Percentiles rank a stretch among this genome's conserved stretches.
phyloP scores from a whole-genome alignment of 768 basidiomycete genomes.

The Suillus americanus region DNA sequence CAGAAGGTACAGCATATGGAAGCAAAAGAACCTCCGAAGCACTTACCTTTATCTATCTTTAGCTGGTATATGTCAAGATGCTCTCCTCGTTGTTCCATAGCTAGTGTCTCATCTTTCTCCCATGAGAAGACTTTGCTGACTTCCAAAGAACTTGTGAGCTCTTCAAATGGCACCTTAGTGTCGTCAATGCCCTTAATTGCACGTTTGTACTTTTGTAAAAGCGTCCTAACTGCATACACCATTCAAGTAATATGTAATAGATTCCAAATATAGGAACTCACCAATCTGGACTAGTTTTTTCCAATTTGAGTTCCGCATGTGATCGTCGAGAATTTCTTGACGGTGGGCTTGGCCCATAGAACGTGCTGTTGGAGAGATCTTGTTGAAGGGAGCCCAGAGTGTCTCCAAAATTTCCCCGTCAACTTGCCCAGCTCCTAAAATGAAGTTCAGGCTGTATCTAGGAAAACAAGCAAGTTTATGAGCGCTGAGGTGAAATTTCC shows the following conservation, averaged over 20 bases:
- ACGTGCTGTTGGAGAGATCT: too few relatives aligned
- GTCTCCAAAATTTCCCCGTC: conserved; percentile 34
- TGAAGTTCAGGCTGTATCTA: conserved; percentile 6
- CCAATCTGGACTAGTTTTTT: too few relatives aligned
- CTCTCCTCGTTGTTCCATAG: neutral
- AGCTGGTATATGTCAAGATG: conserved; percentile 5
- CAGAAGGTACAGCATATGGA: neutral
- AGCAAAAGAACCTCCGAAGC: neutral
- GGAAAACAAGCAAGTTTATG: too few relatives aligned
- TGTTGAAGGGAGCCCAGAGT: conserved; percentile 15
- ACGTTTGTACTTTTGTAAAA: too few relatives aligned
- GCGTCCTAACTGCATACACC: too few relatives aligned
- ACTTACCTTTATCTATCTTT: conserved; percentile 7
- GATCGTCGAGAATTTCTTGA: too few relatives aligned
- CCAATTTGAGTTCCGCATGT: too few relatives aligned
- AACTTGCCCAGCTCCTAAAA: conserved; percentile 24
- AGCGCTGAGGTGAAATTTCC: conserved; percentile 27
- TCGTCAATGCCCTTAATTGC: conserved; percentile 6
- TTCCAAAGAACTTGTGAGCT: conserved; percentile 2
- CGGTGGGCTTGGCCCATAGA: too few relatives aligned
- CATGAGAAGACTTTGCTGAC: neutral
- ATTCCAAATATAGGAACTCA: too few relatives aligned
- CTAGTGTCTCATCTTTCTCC: neutral
- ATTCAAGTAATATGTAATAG: too few relatives aligned
- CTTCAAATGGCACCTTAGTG: conserved; percentile 2